These are phyloP conservation scores for Xylaria arbuscula DNA, from an alignment of 2,329 filamentous ascomycete species.

Conservation along the genomic window DNA sequence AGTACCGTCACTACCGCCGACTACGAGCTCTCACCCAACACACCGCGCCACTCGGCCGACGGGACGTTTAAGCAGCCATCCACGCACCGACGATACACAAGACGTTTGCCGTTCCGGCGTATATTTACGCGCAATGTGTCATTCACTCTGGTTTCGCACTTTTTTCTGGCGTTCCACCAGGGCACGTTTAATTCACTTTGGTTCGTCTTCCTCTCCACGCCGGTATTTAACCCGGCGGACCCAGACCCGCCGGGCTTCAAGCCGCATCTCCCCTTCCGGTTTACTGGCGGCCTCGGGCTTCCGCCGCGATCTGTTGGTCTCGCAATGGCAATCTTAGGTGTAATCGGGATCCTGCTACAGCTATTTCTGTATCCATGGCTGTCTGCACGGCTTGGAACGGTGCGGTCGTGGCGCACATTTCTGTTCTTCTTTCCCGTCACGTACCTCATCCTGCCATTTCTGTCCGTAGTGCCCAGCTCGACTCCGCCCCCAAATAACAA, in stretches of 20 bases:
- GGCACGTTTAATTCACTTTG: conserved; percentile 81
- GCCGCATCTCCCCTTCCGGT: conserved; percentile 66
- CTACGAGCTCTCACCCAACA: conserved; percentile 49
- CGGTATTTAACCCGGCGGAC: conserved; percentile 62
- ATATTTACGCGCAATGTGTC: conserved; percentile 67
- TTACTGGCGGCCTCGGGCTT: conserved; percentile 81
- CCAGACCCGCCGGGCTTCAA: conserved; percentile 49
- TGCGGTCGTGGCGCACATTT: conserved; percentile 74
- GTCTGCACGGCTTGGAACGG: conserved; percentile 73
- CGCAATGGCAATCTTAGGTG: conserved; percentile 79
- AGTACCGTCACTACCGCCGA: conserved; percentile 35
- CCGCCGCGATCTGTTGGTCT: conserved; percentile 77
- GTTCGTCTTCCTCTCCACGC: conserved; percentile 80
- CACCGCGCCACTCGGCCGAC: conserved; percentile 39
- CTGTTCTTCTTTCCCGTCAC: conserved; percentile 76
- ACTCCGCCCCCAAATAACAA: conserved; percentile 62
- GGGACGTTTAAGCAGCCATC: conserved; percentile 25
- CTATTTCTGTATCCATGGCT: conserved; percentile 76
- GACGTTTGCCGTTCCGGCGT: conserved; percentile 62
- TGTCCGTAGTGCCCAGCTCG: conserved; percentile 70
- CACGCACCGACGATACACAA: conserved; percentile 55
- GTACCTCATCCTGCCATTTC: conserved; percentile 76
- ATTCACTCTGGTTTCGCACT: conserved; percentile 70
- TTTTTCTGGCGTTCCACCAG: conserved; percentile 77
- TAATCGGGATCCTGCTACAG: conserved; percentile 79